These are phyloP conservation scores for Cicer yamashitae DNA, from an alignment of 306 rosid species.

Conservation along the genomic window DNA sequence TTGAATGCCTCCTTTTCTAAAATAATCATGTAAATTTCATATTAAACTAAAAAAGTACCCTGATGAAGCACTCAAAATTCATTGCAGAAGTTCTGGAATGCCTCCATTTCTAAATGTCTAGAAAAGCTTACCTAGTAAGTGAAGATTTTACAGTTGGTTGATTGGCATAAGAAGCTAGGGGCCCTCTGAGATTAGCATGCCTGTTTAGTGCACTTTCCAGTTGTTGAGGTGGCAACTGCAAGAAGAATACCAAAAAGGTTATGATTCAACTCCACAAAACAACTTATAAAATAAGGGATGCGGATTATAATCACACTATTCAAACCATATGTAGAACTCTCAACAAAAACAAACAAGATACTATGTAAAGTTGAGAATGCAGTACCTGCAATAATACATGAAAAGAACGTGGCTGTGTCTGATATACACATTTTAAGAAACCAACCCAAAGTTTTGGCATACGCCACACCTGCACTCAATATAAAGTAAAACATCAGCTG, in stretches of 20 bases:
- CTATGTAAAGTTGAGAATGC: slow-evolving; percentile 22
- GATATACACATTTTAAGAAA: slow-evolving; percentile 93
- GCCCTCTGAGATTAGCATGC: slow-evolving; percentile 70
- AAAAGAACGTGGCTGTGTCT: slow-evolving; percentile 96
- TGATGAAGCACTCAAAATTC: background rate
- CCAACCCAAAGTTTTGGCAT: slow-evolving; percentile 99
- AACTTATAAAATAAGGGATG: background rate
- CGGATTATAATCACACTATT: background rate
- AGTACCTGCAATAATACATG: slow-evolving; percentile 83
- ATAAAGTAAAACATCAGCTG: slow-evolving; percentile 46
- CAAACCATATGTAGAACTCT: background rate
- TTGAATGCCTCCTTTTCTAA: background rate
- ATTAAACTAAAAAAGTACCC: background rate
- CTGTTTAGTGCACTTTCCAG: slow-evolving; percentile 88
- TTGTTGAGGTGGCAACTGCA: slow-evolving; percentile 90
- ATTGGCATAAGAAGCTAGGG: slow-evolving; percentile 82
- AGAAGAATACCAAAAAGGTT: slow-evolving; percentile 20
- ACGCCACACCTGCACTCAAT: slow-evolving; percentile 81
- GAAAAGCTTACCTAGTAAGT: slow-evolving; percentile 67
- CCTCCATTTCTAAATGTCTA: slow-evolving; percentile 15
- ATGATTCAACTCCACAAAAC: slow-evolving; percentile 1
- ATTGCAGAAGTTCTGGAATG: background rate
- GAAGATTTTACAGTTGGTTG: slow-evolving; percentile 79
- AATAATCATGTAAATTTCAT: slow-evolving; percentile 7
- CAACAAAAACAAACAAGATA: slow-evolving; percentile 25